These are phyloP conservation scores for Paracoccidioides lutzii DNA, from an alignment of 2,329 filamentous ascomycete genomes.

Conservation along the genomic window DNA sequence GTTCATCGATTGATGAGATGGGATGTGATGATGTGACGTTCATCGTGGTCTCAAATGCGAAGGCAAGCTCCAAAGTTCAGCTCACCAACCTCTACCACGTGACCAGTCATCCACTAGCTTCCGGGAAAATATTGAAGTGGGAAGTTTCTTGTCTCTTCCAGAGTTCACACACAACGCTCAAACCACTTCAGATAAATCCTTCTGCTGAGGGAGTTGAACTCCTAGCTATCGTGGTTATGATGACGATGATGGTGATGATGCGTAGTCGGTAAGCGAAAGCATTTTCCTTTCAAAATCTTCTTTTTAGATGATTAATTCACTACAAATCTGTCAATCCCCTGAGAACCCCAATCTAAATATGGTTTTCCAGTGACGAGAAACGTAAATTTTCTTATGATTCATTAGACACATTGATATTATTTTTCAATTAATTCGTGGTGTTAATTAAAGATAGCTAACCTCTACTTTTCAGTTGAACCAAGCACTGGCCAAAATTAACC, in stretches of 20 bases:
- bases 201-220: constrained; percentile 3
- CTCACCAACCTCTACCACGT: neutral
- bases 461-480: neutral
- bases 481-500: neutral
- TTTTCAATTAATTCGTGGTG: neutral
- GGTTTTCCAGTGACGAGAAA: constrained; percentile 23
- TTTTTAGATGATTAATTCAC: constrained; percentile 49
- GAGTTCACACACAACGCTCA: neutral
- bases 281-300: neutral
- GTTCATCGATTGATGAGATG: neutral
- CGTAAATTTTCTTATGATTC: constrained; percentile 19
- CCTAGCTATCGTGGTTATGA: neutral
- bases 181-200: neutral
- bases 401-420: constrained; percentile 18
- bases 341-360: constrained; percentile 35
- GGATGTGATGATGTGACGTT: neutral
- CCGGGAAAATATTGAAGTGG: neutral
- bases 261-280: constrained; percentile 18
- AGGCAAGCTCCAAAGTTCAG: neutral
- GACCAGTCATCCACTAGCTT: neutral
- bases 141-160: neutral
- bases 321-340: constrained; percentile 76
- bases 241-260: constrained; percentile 1
- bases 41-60: neutral
- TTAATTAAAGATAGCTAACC: neutral